Percentiles rank a stretch among this genome's conserved stretches.
phyloP scores from a whole-genome alignment of 139 green algal genomes.

The Chlorella sorokiniana region DNA sequence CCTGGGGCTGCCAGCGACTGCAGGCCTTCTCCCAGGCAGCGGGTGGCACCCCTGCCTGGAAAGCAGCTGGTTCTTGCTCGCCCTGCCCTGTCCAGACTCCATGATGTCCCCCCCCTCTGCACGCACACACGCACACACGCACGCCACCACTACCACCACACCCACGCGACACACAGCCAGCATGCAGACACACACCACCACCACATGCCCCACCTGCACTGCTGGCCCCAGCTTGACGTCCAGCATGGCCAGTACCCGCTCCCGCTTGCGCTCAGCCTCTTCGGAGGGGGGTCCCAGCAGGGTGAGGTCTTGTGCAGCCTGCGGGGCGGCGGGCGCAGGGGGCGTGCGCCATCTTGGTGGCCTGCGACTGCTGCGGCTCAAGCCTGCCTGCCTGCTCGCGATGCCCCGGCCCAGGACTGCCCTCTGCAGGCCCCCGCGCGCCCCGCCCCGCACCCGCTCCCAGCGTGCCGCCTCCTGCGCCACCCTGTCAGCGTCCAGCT shows the following conservation, averaged over 20 bases:
- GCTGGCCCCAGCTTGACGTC: neutral
- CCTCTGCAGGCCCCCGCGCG: neutral
- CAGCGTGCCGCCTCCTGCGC: conserved; percentile 14
- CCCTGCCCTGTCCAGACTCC: too few relatives aligned
- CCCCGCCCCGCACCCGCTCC: neutral
- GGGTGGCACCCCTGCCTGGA: too few relatives aligned
- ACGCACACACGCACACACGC: too few relatives aligned
- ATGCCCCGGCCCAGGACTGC: too few relatives aligned
- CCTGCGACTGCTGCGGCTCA: neutral
- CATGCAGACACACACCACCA: too few relatives aligned
- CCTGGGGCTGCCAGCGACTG: too few relatives aligned
- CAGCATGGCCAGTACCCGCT: conserved; percentile 25
- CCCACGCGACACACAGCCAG: too few relatives aligned
- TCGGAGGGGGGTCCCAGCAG: conserved; percentile 19
- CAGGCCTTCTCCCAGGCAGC: too few relatives aligned
- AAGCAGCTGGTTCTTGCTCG: too few relatives aligned
- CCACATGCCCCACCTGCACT: neutral
- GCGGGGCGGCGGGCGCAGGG: neutral
- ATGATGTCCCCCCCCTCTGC: too few relatives aligned
- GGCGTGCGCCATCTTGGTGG: neutral
- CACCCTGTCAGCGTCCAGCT: conserved; percentile 17
- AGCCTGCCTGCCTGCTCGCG: too few relatives aligned
- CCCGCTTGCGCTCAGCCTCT: neutral
- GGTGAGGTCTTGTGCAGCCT: conserved; percentile 17
- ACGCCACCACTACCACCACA: too few relatives aligned